Conservation (phyloP, 495 filamentous ascomycete species). For the Talaromyces adpressus region DNA sequence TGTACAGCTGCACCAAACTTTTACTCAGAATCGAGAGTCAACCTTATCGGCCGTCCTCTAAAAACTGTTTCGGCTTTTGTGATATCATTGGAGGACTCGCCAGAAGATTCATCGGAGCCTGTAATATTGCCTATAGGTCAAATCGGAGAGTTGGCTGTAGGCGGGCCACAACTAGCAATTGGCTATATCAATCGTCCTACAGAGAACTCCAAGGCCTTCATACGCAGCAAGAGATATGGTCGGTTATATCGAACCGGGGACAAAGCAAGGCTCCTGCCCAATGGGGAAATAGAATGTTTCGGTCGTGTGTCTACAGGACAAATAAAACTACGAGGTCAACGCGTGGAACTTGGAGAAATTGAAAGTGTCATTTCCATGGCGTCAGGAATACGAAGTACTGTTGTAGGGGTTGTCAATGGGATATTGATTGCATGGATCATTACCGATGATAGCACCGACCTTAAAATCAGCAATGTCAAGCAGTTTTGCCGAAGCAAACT, state of each 20-base stretch:
- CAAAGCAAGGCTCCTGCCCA: constrained; percentile 57
- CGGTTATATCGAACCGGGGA: constrained; percentile 78
- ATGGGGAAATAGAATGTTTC: constrained; percentile 71
- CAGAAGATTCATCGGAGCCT: constrained; percentile 20
- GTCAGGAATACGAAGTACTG: constrained; percentile 42
- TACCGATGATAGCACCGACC: constrained; percentile 20
- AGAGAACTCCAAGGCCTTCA: constrained; percentile 60
- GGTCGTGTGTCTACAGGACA: constrained; percentile 72
- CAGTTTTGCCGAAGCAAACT: constrained; percentile 62
- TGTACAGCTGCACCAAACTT: constrained; percentile 52
- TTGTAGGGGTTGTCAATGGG: constrained; percentile 52
- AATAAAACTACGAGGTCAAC: constrained; percentile 74
- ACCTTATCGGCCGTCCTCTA: constrained; percentile 65
- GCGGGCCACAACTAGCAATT: constrained; percentile 67
- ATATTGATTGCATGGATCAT: constrained; percentile 64
- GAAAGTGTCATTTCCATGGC: constrained; percentile 59
- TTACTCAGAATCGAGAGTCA: constrained; percentile 36
- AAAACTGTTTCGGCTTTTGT: constrained; percentile 73
- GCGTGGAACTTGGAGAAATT: constrained; percentile 77
- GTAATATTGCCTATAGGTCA: constrained; percentile 59
- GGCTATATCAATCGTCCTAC: constrained; percentile 75
- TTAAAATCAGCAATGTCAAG: constrained; percentile 33
- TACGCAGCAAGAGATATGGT: constrained; percentile 45
- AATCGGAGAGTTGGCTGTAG: constrained; percentile 75
- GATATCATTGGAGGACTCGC: constrained; percentile 31